phyloP scores from a whole-genome alignment of 768 basidiomycete species.

The Russula lepida region DNA sequence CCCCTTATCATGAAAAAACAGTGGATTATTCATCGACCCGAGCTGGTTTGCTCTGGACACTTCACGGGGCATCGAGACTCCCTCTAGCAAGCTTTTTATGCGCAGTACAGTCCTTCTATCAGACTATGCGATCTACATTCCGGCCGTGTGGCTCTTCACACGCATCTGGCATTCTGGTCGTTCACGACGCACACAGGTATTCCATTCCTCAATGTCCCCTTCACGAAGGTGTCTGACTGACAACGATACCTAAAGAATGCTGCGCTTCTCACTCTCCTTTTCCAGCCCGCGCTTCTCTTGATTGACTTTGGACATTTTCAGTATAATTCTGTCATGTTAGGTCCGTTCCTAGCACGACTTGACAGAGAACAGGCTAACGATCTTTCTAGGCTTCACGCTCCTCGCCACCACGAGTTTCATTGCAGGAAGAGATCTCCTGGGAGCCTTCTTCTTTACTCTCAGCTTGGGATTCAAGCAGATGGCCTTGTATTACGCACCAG shows the following conservation, averaged over 20 bases:
- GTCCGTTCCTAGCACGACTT: constrained; percentile 30
- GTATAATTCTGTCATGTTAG: constrained; percentile 93
- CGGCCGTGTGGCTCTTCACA: constrained; percentile 61
- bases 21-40: constrained; percentile 43
- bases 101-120: constrained; percentile 60
- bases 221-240: background rate
- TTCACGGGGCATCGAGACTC: constrained; percentile 67
- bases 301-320: constrained; percentile 95
- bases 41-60: constrained; percentile 62
- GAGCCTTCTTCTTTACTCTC: constrained; percentile 73
- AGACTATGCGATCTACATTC: constrained; percentile 68
- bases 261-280: constrained; percentile 60
- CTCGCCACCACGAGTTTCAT: constrained; percentile 65
- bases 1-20: constrained; percentile 21
- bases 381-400: constrained; percentile 51
- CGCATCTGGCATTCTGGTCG: constrained; percentile 57
- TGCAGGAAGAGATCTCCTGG: constrained; percentile 57
- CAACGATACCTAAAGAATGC: constrained; percentile 37
- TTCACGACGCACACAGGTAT: constrained; percentile 73
- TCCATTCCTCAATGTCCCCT: constrained; percentile 22
- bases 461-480: constrained; percentile 93
- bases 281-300: constrained; percentile 77
- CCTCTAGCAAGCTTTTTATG: constrained; percentile 68
- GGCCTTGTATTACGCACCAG: constrained; percentile 90
- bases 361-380: background rate